Evolutionary conservation across 805 yeast species (phyloP), one percentile per base, ranked within the genome.

Genomic region (Kodamaea kakaduensis): DNA sequence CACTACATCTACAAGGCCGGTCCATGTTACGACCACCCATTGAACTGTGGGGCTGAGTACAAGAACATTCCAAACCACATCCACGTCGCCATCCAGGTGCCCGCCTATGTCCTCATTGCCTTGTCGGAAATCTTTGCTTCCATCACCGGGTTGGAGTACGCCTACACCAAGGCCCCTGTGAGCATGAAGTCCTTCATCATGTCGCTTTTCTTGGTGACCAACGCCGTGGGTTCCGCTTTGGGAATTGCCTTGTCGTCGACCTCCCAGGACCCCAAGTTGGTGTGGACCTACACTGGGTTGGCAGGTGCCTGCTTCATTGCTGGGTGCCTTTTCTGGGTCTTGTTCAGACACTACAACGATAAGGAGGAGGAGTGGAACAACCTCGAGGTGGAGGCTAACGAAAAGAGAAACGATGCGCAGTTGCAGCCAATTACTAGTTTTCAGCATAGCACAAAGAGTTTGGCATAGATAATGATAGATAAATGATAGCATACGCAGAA

Each of bases 131-230:
- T 84, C 45, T 73, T 84, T 47, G 88, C 89, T 20, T 80, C 84
- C 35, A 75, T 83, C 48, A 83, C 93, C 15, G 93, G 90, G 48
- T 73, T 81, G 47, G 93, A 84, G 63, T 83, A 81, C 53, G 94
- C 94, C 13, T 84, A 81, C 63, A 78, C 88, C 17, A 81, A 84
- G 64, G 90, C 93, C 5, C 93, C 93, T 26, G 71, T 69, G 6
- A 61, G 72, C 32, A 77, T 78, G 84, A 77, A 76, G 57, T 73
- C 82, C 10, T 73, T 78, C 52, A 71, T 78, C 49, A 77, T 77
- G 78, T 69, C 81, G 10, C 43, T 78, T 34, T 83, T 79, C 67
- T 67, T 84, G 51, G 61, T 84, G 38, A 81, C 84, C 26, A 78
- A 70, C 46, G 93, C 94, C n/a, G 49, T 81, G 34, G 88, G 93